phyloP scores from a whole-genome alignment of 2,329 filamentous ascomycete species.

The Gaeumannomyces tritici region DNA sequence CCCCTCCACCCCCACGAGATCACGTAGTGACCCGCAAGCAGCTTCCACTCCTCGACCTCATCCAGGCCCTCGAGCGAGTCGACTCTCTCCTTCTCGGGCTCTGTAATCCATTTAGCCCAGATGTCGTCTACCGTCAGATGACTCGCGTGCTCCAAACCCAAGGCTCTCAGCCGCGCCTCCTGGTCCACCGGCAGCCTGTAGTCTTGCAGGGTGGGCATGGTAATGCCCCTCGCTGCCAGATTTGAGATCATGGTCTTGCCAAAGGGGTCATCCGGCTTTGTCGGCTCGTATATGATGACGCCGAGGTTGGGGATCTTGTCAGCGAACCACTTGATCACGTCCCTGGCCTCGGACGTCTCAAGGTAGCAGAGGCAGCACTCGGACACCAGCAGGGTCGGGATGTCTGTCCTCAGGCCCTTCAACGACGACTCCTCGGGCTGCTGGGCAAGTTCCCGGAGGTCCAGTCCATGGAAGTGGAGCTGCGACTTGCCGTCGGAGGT shows the following conservation, averaged over 20 bases:
- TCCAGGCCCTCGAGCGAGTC: slow-evolving; percentile 78
- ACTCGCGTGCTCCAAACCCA: slow-evolving; percentile 49
- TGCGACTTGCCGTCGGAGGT: slow-evolving; percentile 23
- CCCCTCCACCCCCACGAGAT: slow-evolving; percentile 81
- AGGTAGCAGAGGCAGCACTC: slow-evolving; percentile 96
- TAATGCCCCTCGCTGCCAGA: slow-evolving; percentile 69
- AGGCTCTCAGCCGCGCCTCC: slow-evolving; percentile 50
- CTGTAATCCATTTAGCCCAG: slow-evolving; percentile 65
- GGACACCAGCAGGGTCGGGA: slow-evolving; percentile 80
- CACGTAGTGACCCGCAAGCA: slow-evolving; percentile 82
- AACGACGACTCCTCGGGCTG: slow-evolving; percentile 13
- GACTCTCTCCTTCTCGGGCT: slow-evolving; percentile 68
- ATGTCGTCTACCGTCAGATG: slow-evolving; percentile 44
- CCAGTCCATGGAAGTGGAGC: slow-evolving; percentile 50
- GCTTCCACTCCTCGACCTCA: slow-evolving; percentile 87
- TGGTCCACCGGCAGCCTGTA: slow-evolving; percentile 65
- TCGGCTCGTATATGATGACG: slow-evolving; percentile 81
- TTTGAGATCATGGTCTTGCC: slow-evolving; percentile 90
- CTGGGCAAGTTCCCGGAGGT: slow-evolving; percentile 52
- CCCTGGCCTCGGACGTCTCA: slow-evolving; percentile 49
- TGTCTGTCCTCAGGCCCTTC: slow-evolving; percentile 36
- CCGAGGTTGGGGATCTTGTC: slow-evolving; percentile 35
- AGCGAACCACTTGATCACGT: slow-evolving; percentile 57
- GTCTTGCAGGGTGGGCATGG: slow-evolving; percentile 69
- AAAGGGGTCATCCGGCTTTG: slow-evolving; percentile 75